Evolutionary conservation across 768 basidiomycete genomes (phyloP).

Genomic region (Phallus indusiatus): DNA sequence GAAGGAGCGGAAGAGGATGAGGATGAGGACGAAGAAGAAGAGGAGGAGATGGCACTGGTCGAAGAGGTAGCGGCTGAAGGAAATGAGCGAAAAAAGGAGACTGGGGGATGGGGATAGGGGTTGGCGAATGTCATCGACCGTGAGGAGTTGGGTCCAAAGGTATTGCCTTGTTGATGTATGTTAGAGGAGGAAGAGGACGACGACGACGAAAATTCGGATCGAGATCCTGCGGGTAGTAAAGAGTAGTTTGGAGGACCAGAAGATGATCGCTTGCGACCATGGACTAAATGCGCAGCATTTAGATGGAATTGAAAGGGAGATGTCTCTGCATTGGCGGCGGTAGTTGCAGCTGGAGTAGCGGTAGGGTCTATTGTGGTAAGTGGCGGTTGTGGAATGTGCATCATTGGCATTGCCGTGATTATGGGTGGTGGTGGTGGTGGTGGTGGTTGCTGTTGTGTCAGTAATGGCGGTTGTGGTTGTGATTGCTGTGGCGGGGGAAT

Average conservation of each 20-base stretch:
- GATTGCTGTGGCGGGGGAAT: conserved; percentile 7
- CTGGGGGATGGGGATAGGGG: neutral
- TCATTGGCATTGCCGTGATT: conserved; percentile 5
- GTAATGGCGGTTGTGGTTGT: conserved; percentile 21
- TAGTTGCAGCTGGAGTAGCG: neutral
- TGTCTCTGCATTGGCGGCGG: neutral
- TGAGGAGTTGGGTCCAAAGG: neutral
- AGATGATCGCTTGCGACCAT: conserved; percentile 23
- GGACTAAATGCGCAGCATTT: conserved; percentile 14
- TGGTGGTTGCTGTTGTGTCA: neutral
- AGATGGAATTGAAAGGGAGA: conserved; percentile 9
- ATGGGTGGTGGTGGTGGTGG: neutral
- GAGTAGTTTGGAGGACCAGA: conserved; percentile 17
- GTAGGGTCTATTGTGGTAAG: conserved; percentile 21
- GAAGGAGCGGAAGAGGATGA: neutral
- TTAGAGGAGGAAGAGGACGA: neutral
- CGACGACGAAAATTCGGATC: neutral
- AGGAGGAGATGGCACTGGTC: neutral
- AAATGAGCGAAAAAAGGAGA: conserved; percentile 1
- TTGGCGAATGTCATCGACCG: neutral
- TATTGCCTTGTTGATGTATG: neutral
- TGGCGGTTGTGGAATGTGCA: conserved; percentile 34
- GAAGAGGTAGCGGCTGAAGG: neutral
- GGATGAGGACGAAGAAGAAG: neutral
- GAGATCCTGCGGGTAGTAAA: neutral